Conservation (phyloP, 148 eudicot species). For the Silene latifolia region DNA sequence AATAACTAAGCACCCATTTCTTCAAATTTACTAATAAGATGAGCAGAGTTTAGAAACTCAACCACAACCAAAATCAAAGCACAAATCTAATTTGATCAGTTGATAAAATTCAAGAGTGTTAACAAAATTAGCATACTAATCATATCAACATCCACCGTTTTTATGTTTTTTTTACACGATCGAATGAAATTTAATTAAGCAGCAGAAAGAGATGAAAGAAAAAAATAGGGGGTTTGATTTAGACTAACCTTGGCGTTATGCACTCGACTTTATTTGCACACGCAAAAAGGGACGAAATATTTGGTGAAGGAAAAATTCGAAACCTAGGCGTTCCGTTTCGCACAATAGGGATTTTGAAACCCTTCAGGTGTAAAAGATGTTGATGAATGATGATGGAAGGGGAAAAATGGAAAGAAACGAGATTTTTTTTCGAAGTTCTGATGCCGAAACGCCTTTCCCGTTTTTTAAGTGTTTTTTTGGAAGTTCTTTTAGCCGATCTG, state of each 20-base stretch:
- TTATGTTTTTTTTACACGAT: no score
- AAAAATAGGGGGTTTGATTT: background rate
- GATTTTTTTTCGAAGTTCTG: no score
- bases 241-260: background rate
- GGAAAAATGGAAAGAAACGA: no score
- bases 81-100: background rate
- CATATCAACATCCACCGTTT: background rate
- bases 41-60: background rate
- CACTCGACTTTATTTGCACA: background rate
- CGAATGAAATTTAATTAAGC: no score
- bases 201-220: background rate
- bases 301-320: background rate
- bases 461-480: no score
- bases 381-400: no score
- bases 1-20: background rate
- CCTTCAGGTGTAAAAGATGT: constrained; percentile 18
- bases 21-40: background rate
- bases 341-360: constrained; percentile 20
- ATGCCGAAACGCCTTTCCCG: no score
- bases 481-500: no score
- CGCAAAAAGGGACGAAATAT: background rate
- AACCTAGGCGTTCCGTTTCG: constrained; percentile 15
- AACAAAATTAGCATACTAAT: background rate
- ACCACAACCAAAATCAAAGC: background rate
- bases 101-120: background rate